Conservation (phyloP, 108 stramenopile species). For the Fragilariopsis cylindrus region DNA sequence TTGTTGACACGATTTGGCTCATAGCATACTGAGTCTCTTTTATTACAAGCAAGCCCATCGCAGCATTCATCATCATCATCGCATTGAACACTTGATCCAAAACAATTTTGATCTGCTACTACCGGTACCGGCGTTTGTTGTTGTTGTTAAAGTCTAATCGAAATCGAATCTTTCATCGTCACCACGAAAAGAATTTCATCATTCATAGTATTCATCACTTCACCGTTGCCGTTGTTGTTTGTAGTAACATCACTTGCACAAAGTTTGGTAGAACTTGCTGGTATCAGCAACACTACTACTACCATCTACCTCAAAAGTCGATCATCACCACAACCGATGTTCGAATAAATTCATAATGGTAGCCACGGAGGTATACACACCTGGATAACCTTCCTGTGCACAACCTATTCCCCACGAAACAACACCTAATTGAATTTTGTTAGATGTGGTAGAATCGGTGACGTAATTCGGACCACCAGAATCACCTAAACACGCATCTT, state of each 20-base stretch:
- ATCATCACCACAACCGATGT: conserved; percentile 18
- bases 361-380: conserved; percentile 40
- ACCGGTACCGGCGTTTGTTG: not conserved
- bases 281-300: not conserved
- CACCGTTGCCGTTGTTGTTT: not conserved
- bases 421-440: conserved; percentile 34
- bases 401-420: conserved; percentile 54
- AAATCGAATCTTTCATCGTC: not conserved
- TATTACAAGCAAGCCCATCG: not conserved
- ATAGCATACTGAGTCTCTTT: not conserved
- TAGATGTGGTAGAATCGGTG: not conserved
- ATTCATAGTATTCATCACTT: not conserved
- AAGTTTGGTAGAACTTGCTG: not conserved
- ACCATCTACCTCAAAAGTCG: not conserved
- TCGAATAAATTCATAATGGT: conserved; percentile 34
- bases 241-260: not conserved
- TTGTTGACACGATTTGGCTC: not conserved
- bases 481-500: conserved; percentile 40
- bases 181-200: not conserved
- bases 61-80: not conserved
- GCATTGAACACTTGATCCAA: not conserved
- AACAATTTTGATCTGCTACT: not conserved
- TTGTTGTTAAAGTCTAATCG: too few species aligned
- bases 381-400: conserved; percentile 33
- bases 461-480: conserved; percentile 51